phyloP scores from a whole-genome alignment of 805 yeast species.

The Zygoascus tannicola region DNA sequence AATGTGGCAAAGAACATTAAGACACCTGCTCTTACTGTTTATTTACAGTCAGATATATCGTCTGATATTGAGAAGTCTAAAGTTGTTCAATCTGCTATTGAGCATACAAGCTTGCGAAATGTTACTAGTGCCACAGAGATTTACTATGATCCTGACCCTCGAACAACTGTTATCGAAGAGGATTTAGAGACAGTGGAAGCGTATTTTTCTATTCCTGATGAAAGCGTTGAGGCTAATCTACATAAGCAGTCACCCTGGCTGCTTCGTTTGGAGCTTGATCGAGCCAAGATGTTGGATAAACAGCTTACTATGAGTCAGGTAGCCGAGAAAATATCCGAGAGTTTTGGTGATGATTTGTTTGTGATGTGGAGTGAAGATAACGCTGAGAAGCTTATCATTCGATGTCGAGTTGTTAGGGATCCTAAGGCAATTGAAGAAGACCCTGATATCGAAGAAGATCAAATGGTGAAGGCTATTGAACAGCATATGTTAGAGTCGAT shows the following conservation, averaged over 20 bases:
- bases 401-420: slow-evolving; percentile 97
- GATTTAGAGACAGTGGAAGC: slow-evolving; percentile 97
- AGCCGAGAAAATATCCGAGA: slow-evolving; percentile 86
- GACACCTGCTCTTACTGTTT: slow-evolving; percentile 99
- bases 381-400: slow-evolving; percentile 89
- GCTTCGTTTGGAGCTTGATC: slow-evolving; percentile 89
- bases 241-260: slow-evolving; percentile 98
- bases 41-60: slow-evolving; percentile 69
- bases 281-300: slow-evolving; percentile 98
- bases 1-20: slow-evolving; percentile 97
- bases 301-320: slow-evolving; percentile 97
- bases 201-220: slow-evolving; percentile 95
- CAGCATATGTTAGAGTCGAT: slow-evolving; percentile 93
- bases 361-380: slow-evolving; percentile 99
- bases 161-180: slow-evolving; percentile 90
- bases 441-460: slow-evolving; percentile 93
- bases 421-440: slow-evolving; percentile 91
- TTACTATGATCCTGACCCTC: slow-evolving; percentile 96
- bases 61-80: slow-evolving; percentile 90
- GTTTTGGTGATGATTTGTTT: slow-evolving; percentile 89
- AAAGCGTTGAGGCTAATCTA: slow-evolving; percentile 85
- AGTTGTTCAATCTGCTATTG: slow-evolving; percentile 91
- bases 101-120: slow-evolving; percentile 88
- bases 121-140: slow-evolving; percentile 97
- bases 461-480: slow-evolving; percentile 88